Conservation (phyloP, 306 rosid genomes). For the Citrullus mucosospermus region DNA sequence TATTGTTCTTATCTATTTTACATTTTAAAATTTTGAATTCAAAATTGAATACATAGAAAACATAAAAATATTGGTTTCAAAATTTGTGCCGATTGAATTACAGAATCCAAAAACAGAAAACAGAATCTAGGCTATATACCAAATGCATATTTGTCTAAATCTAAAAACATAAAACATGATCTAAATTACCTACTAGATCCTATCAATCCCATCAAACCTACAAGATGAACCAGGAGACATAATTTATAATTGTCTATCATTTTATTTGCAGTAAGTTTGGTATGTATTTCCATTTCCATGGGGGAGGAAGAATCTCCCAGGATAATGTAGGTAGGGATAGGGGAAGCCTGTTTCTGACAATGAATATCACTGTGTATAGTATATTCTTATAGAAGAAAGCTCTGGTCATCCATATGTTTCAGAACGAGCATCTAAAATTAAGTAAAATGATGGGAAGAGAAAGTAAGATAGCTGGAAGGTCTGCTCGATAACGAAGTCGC, state of each 20-base stretch:
- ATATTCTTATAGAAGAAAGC: conserved; percentile 8
- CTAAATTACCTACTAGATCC: no score
- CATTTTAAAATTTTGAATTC: no score
- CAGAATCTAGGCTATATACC: no score
- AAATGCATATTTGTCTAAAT: no score
- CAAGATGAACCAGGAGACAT: background rate
- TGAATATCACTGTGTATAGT: background rate
- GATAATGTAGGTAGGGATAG: conserved; percentile 7
- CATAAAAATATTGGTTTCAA: no score
- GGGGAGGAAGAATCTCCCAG: conserved; percentile 5
- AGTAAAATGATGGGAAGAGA: conserved; percentile 13
- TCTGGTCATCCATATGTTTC: conserved; percentile 8
- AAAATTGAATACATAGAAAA: no score
- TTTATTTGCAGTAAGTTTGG: conserved; percentile 23
- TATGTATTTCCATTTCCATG: conserved; percentile 18
- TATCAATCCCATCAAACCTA: background rate
- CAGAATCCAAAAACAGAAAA: no score
- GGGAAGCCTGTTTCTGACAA: conserved; percentile 16
- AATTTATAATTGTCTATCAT: background rate
- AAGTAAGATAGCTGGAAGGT: conserved; percentile 17
- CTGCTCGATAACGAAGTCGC: background rate
- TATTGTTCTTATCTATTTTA: no score
- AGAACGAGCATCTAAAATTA: conserved; percentile 9
- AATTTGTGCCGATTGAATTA: no score
- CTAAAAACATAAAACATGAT: no score